Evolutionary conservation across 768 basidiomycete species (phyloP), one percentile per base, ranked within the genome.

Genomic region (Chalciporus piperatus): DNA sequence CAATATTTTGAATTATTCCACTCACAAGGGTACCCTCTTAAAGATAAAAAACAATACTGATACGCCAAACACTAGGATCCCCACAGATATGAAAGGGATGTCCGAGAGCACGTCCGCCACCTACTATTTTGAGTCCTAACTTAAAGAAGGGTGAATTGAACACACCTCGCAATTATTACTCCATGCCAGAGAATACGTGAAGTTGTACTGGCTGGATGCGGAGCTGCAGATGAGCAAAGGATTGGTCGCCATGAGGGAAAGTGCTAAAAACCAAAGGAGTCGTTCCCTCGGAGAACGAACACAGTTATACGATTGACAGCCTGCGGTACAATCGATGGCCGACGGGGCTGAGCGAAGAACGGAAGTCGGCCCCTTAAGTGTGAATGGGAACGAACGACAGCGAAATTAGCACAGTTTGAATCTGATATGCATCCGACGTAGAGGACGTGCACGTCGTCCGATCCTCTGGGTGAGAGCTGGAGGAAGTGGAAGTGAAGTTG

Each of bases 1-100:
- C 17, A 22, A 41, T 14, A 37, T n/a, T 28, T 17, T 17, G 33
- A 16, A 52, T 23, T 14, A 47, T 22, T 39, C 9, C 27, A 69
- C 83, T 47, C 58, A 85, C 84, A 76, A 51, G 50, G 74, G 74
- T 32, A 80, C 64, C 47, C 79, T 80, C 55, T 74, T 79, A 66
- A 81, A 70, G 20, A 76, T 59, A 37, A 85, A 62, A 60, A 84
- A 72, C 61, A 86, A 80, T 12, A 76, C 74, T 45, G 83, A 79
- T 38, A 81, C 71, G 13, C 79, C 84, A 48, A 88, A 79, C 20
- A 77, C 77, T 62, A 86, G 69, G n/a, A 87, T 71, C 30, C 86
- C 87, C 38, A 82, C 76, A 56, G 77, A 79, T 60, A 86, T 79
- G 55, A 86, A 73, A 19, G 87, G 87, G 48, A 89, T 81, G 55